Conservation (phyloP, 75 land plant species). For the Adiantum capillusveneris region DNA sequence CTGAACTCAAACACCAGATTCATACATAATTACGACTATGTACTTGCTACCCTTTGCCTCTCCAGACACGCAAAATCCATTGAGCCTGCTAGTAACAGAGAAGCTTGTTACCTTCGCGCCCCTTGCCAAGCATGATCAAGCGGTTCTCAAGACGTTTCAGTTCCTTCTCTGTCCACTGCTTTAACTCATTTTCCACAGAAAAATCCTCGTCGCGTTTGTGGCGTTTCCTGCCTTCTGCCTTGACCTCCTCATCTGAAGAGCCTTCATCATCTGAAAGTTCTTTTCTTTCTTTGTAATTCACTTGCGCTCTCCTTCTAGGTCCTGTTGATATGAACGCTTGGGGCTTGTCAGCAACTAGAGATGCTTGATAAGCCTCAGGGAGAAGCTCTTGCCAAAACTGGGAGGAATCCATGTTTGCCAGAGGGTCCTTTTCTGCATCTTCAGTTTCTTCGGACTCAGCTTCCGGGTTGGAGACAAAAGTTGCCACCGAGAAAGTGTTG, state of each 20-base stretch:
- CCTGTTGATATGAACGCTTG: neutral
- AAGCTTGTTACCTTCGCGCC: conserved; percentile 11
- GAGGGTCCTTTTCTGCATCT: neutral
- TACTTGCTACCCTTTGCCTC: no score
- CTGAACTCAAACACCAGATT: conserved; percentile 9
- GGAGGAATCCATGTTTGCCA: conserved; percentile 3
- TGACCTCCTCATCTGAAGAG: conserved; percentile 9
- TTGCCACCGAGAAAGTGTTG: conserved; percentile 30
- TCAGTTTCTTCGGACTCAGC: conserved; percentile 5
- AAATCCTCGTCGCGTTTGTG: conserved; percentile 4
- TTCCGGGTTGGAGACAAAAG: conserved; percentile 22
- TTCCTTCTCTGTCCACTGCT: conserved; percentile 21
- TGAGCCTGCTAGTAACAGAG: no score
- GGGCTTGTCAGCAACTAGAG: conserved; percentile 7
- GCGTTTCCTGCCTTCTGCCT: conserved; percentile 3
- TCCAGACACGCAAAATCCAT: no score
- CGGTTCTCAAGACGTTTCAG: conserved; percentile 22
- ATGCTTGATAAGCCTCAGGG: conserved; percentile 24
- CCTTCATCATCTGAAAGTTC: conserved; percentile 10
- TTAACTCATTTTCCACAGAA: neutral
- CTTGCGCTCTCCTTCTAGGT: conserved; percentile 16
- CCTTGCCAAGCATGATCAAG: conserved; percentile 17
- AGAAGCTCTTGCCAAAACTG: conserved; percentile 23
- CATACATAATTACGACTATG: no score
- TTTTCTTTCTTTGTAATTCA: conserved; percentile 20